Base-by-base conservation (phyloP, 2,329 filamentous ascomycete species). In the Blumeria graminis region DNA sequence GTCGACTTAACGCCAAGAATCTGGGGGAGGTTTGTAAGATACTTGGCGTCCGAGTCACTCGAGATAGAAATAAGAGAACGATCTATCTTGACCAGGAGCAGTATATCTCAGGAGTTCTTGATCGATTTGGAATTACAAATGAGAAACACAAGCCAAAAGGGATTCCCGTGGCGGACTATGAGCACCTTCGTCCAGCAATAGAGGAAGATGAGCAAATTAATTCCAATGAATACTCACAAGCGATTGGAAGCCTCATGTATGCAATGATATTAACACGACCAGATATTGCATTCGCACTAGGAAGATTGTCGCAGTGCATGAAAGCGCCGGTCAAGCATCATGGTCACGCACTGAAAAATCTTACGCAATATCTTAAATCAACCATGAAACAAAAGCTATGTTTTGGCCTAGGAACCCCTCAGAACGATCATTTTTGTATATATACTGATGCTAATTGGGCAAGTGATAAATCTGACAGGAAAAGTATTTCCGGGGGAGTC, bases 21-120 rank as follows among this genome's bases (percentile, higher is more conserved):
- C 22, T 55, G 52, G 10, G 52, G 52, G 53, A 55, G 53, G 45
- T 55, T 32, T 16, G 9, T 14, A 55, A 55, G 22, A 46, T 43
- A 5, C 53, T 55, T 45, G 32, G 53, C 33, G 16, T 55, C n/a
- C 6, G 50, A 53, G 6, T 53, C 32, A 13, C 13, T 7, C 6
- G 48, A 9, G 32, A 51, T 33, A 33, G 48, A 51, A n/a, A 8
- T 6, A 34, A 34, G 3, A 18, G 48, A n/a, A n/a, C 6, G 35
- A 34, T 51, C 22, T 5, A 7, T 5, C 48, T 51, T 28, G 48
- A 51, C 48, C 48, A 51, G 28, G 22, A 33, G 14, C 6, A 51
- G n/a, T 51, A 51, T 6, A 6, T 51, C n/a, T 18, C 7, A 34
- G 22, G 10, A 34, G 48, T n/a, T n/a, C 32, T 51, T 7, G 7